Evolutionary conservation across 2,329 filamentous ascomycete genomes (phyloP).

Genomic region (Drechslera avenae): DNA sequence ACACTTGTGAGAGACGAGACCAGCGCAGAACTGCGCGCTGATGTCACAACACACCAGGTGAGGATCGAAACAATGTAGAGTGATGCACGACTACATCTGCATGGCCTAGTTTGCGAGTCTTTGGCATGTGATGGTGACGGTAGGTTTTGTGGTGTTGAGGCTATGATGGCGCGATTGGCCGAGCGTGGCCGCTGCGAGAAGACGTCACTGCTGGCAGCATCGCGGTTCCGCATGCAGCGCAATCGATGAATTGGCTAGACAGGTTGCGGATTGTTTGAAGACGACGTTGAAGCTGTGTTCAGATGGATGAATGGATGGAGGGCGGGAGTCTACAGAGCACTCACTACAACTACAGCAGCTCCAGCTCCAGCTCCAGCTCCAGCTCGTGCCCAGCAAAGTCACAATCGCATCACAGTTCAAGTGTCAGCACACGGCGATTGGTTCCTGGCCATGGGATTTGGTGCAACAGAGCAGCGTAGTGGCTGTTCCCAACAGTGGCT

Average conservation of each 20-base stretch:
- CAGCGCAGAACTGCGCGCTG: constrained; percentile 9
- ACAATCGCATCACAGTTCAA: constrained; percentile 11
- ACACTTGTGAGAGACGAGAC: background rate
- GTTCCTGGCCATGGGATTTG: constrained; percentile 11
- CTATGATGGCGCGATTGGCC: constrained; percentile 6
- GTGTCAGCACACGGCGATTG: constrained; percentile 24
- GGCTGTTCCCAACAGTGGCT: constrained; percentile 20
- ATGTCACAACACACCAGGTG: constrained; percentile 10
- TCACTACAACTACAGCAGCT: constrained; percentile 12
- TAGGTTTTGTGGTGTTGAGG: constrained; percentile 8
- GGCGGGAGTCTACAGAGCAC: background rate
- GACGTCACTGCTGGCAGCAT: constrained; percentile 15
- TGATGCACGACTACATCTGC: constrained; percentile 6
- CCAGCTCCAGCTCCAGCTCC: constrained; percentile 1
- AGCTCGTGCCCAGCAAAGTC: constrained; percentile 1
- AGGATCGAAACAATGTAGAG: constrained; percentile 4
- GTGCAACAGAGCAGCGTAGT: constrained; percentile 9
- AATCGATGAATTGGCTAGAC: constrained; percentile 6
- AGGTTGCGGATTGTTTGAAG: constrained; percentile 18
- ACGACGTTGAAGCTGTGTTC: constrained; percentile 5
- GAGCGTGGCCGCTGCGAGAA: constrained; percentile 2
- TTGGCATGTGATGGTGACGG: constrained; percentile 7
- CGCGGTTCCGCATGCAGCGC: constrained; percentile 19
- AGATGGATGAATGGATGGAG: background rate
- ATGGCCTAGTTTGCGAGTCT: background rate